Evolutionary conservation across 192 early-diverging fungal genomes (phyloP).

Genomic region (Entomortierella beljakovae): DNA sequence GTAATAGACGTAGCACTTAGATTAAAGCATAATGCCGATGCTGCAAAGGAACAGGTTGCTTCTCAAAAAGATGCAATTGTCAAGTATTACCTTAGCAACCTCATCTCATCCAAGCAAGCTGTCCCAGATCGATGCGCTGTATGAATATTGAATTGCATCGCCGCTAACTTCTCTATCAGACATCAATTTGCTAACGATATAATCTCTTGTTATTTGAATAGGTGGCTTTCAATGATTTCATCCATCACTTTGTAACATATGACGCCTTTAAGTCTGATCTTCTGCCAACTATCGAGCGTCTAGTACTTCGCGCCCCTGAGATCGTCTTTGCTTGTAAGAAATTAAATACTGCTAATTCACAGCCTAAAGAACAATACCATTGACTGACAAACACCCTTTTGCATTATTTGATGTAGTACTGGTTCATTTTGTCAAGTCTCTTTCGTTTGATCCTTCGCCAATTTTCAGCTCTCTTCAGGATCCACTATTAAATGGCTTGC

Average conservation of each 20-base stretch:
- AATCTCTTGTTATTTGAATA: conserved; percentile 18
- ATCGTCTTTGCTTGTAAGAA: conserved; percentile 70
- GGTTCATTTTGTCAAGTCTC: conserved; percentile 58
- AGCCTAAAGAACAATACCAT: neutral
- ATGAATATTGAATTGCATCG: too few species aligned
- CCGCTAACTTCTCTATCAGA: too few species aligned
- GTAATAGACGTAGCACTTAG: conserved; percentile 68
- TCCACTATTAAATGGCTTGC: conserved; percentile 70
- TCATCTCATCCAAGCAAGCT: conserved; percentile 65
- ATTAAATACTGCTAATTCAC: neutral
- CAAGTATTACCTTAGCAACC: conserved; percentile 68
- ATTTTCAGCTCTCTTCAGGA: conserved; percentile 75
- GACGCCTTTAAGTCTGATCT: conserved; percentile 68
- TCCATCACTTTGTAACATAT: conserved; percentile 64
- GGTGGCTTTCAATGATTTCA: conserved; percentile 69
- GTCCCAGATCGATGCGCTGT: conserved; percentile 59
- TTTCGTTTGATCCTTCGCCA: conserved; percentile 70
- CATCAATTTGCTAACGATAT: too few species aligned
- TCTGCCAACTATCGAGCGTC: conserved; percentile 72
- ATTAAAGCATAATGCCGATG: conserved; percentile 50
- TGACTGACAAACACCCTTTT: neutral
- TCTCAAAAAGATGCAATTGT: conserved; percentile 59
- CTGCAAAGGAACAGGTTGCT: conserved; percentile 50
- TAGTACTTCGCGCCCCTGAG: conserved; percentile 90
- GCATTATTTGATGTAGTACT: conserved; percentile 52